These are phyloP conservation scores for Iberis pinnata DNA, from an alignment of 345 rosid species.

Conservation along the genomic window DNA sequence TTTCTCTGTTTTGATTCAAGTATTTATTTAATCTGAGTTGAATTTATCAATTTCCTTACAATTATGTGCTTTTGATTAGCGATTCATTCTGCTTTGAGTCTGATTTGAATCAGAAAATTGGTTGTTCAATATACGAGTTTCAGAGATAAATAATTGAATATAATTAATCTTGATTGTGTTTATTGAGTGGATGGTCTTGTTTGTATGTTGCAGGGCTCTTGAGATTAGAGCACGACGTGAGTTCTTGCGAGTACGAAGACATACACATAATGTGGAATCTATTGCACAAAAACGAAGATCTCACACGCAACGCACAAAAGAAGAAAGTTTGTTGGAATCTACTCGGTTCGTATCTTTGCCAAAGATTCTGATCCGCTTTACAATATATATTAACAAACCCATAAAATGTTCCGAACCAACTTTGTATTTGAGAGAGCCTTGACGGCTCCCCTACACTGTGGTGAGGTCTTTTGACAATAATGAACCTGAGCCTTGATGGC, in stretches of 20 bases:
- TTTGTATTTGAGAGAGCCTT: conserved; percentile 26
- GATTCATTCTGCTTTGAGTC: no score
- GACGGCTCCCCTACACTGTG: conserved; percentile 27
- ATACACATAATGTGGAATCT: conserved; percentile 48
- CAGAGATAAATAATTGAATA: no score
- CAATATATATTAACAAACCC: neutral
- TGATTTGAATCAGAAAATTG: no score
- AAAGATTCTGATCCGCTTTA: conserved; percentile 24
- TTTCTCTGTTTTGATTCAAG: no score
- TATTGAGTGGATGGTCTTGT: neutral
- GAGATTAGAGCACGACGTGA: conserved; percentile 41
- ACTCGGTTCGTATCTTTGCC: conserved; percentile 27
- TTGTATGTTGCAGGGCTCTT: conserved; percentile 25
- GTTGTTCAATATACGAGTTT: no score
- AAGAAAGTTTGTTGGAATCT: conserved; percentile 33
- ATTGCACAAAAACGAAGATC: conserved; percentile 30
- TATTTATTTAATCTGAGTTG: no score
- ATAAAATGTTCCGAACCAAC: conserved; percentile 1
- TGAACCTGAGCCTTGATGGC: neutral
- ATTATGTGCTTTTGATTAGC: no score
- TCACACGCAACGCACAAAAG: conserved; percentile 11
- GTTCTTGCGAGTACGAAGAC: conserved; percentile 47
- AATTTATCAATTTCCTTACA: neutral
- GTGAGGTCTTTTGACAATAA: conserved; percentile 2
- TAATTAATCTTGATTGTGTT: no score